A percentile compares a stretch with the other conserved stretches of the same genome.
phyloP scores from a whole-genome alignment of 1,284 basidiomycete species.

The Irpex sp. region DNA sequence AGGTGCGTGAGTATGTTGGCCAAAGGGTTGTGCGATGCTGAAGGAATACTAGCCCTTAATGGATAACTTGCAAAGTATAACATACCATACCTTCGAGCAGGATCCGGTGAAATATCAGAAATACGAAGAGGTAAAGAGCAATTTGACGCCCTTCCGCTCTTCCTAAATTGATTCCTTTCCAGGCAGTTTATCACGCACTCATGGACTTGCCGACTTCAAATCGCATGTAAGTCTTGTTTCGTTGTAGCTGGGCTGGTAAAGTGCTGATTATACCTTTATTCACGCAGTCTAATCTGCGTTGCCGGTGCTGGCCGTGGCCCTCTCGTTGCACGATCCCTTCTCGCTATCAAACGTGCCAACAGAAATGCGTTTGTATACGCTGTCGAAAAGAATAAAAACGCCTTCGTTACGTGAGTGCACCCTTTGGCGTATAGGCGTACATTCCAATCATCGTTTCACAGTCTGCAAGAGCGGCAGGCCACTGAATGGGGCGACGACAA shows the following conservation, averaged over 20 bases:
- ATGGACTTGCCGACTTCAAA: constrained; percentile 56
- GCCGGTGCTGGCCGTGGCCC: constrained; percentile 96
- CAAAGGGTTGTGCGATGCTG: background rate
- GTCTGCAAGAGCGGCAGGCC: constrained; percentile 75
- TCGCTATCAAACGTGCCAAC: constrained; percentile 69
- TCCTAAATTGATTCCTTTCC: constrained; percentile 1
- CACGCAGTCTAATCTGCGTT: constrained; percentile 72
- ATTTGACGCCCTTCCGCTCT: background rate
- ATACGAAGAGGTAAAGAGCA: constrained; percentile 78
- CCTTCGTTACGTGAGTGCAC: constrained; percentile 78
- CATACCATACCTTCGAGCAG: constrained; percentile 96
- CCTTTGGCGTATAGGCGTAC: background rate
- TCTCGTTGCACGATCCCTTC: constrained; percentile 82
- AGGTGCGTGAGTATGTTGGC: constrained; percentile 39
- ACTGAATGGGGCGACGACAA: constrained; percentile 78
- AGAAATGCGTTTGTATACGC: constrained; percentile 75
- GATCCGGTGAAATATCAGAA: constrained; percentile 95
- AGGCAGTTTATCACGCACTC: constrained; percentile 84
- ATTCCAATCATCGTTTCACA: constrained; percentile 22
- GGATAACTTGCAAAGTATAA: constrained; percentile 93
- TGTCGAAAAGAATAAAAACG: constrained; percentile 95
- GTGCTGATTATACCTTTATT: background rate
- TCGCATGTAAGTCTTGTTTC: constrained; percentile 45
- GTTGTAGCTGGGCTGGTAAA: constrained; percentile 1
- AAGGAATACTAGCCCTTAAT: constrained; percentile 70